Base-by-base conservation (phyloP, 768 basidiomycete genomes). In the Boletus reticuloceps region DNA sequence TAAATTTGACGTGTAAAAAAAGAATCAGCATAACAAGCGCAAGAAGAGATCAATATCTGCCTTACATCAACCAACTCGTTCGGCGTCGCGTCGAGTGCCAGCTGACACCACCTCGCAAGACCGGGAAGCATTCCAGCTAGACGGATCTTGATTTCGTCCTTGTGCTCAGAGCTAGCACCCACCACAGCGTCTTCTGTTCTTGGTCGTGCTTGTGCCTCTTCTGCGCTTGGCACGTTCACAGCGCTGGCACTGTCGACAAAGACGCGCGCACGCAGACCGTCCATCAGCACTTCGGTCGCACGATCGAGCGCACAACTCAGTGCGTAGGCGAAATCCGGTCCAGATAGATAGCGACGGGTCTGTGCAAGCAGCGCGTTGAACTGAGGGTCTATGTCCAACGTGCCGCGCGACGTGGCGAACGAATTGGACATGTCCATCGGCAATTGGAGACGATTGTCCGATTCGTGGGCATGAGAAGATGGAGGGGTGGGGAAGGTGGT, bases 61-160 rank as follows among this genome's bases (percentile, higher is more conserved):
- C 89, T 71, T 66, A 92, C 93, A 74, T 94, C 91, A 27, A 92
- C 81, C 59, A 93, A 74, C 67, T 89, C 90, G 67, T 91, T 92
- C 36, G 89, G 91, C 51, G 86, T 67, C 17, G 81, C 81, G 58
- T 83, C 79, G 61, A 93, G 67, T 38, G 85, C 85, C 54, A 83
- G 54, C 58, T 82, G 82, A 63, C 85, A 86, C 91, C 93, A 94
- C 53, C 83, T 75, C 51, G 88, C 84, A 40, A 97, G 72, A 1
- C 83, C 88, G 5, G 94, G 94, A 29, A 98, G 72, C 61, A 96
- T 72, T 6, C 86, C 84, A 14, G 92, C 95, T 14, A 97, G 70
- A 44, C 89, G 75, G 47, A 91, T 81, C 60, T 80, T 78, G 47
- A 77, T 67, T 29, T 79, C 80, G 42, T 77, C 69, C 39, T 50